Percentiles rank a stretch among this genome's conserved stretches.
These are phyloP conservation scores for Fermentozyma sake DNA, from an alignment of 1,139 yeast genomes.

Conservation along the genomic window DNA sequence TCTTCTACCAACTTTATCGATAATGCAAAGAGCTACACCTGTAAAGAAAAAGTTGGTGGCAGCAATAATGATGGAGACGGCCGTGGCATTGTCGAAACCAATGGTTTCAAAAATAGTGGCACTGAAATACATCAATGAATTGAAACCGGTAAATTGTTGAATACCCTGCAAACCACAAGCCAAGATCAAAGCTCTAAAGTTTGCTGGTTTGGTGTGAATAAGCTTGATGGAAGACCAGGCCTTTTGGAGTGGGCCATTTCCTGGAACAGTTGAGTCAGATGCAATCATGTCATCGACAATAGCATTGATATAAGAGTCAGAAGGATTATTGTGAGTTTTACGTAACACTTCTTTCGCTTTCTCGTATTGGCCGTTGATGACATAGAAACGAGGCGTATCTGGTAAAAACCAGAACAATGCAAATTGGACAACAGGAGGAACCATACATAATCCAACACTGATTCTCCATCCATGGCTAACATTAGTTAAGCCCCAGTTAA, in stretches of 20 bases:
- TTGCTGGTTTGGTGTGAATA: constrained; percentile 72
- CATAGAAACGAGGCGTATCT: constrained; percentile 89
- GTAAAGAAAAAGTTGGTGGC: constrained; percentile 91
- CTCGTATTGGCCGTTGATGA: constrained; percentile 61
- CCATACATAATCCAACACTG: constrained; percentile 81
- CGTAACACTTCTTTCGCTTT: constrained; percentile 64
- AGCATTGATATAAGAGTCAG: constrained; percentile 52
- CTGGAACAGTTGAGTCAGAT: constrained; percentile 61
- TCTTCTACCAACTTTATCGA: constrained; percentile 85
- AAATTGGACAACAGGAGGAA: constrained; percentile 81
- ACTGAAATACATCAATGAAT: constrained; percentile 90
- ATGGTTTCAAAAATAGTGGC: constrained; percentile 85
- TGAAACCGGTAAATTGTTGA: constrained; percentile 94
- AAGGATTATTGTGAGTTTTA: constrained; percentile 53
- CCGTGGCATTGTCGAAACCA: constrained; percentile 82
- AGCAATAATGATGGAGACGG: constrained; percentile 89
- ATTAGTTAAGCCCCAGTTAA: constrained; percentile 81
- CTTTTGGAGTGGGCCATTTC: constrained; percentile 47
- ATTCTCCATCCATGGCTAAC: constrained; percentile 89
- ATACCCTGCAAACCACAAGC: constrained; percentile 93
- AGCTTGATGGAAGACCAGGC: constrained; percentile 62
- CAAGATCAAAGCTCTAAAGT: constrained; percentile 79
- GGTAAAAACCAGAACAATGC: constrained; percentile 79
- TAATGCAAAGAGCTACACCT: constrained; percentile 71
- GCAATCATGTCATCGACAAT: constrained; percentile 56